Evolutionary conservation across 352 stramenopile species (phyloP).

Genomic region (Blastocystis sp.): DNA sequence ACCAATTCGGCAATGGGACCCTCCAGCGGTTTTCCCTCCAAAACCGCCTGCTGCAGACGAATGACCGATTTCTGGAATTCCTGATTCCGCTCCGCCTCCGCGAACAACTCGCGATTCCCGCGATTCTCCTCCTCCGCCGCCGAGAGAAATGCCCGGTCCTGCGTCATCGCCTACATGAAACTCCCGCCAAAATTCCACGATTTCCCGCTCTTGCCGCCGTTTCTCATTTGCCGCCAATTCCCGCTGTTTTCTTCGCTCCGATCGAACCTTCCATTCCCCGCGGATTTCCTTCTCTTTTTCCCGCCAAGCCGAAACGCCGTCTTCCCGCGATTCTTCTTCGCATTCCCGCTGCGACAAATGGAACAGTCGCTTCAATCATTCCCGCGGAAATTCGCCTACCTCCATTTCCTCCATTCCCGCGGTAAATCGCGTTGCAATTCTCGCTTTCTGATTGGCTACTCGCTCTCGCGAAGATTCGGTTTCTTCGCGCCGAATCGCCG

Average conservation of each 20-base stretch:
- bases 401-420: neutral
- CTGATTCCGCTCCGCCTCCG: neutral
- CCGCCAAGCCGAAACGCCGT: neutral
- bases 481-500: neutral
- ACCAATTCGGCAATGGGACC: neutral
- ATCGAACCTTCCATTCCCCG: neutral
- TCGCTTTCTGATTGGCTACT: neutral
- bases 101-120: neutral
- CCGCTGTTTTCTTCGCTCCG: too few relatives aligned
- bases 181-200: neutral
- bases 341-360: neutral
- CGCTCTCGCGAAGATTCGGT: neutral
- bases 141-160: neutral
- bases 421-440: neutral
- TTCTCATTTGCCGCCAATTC: too few relatives aligned
- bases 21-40: neutral
- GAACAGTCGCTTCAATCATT: neutral
- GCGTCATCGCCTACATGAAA: neutral
- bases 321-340: neutral
- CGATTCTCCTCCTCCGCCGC: neutral
- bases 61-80: constrained; percentile 39
- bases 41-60: neutral
- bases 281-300: neutral
- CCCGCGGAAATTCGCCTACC: neutral
- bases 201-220: neutral